Evolutionary conservation across 1,284 basidiomycete genomes (phyloP), one percentile per base, ranked within the genome.

Genomic region (Cutaneotrichosporon cyanovorans): DNA sequence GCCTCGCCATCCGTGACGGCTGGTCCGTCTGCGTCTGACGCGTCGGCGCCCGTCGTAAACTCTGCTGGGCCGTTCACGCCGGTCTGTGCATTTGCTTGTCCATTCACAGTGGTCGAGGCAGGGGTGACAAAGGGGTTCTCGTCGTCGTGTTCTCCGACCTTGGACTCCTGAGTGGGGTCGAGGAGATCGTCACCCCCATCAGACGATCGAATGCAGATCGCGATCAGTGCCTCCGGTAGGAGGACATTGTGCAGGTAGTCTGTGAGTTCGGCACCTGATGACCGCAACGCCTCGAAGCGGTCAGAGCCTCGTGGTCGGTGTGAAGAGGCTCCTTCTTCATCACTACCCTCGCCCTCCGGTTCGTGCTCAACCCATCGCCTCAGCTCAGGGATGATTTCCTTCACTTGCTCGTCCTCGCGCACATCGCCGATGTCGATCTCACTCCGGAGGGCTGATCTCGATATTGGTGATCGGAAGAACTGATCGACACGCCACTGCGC

Each of bases 401-500:
- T 32, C 3, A 49, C 43, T 10, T 56, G 39, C 19, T 65, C 60
- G 8, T 50, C 44, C 20, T 58, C 52, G 5, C 35, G 18, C 5
- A 65, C 46, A 36, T 63, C 63, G 1, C 64, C 66, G 46, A 53
- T 55, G 23, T 21, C 21, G 2, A 45, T 43, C 20, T 44, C 20
- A 10, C 15, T 15, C n/a, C 33, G 28, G 22, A 61, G n/a, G 8
- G 23, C 31, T 5, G 10, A 11, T 42, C 2, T 35, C 33, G 5
- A 15, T 18, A 1, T 15, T 11, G 16, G 33, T 35, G 20, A 28
- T 12, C 35, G 31, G 42, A 50, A 62, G 47, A 63, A 64, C 9
- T 36, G 10, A 37, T 68, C 63, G 7, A 55, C 45, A 11, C 64
- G 51, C 52, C 57, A 51, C 40, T 58, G 58, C 4, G 63, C 62